Evolutionary conservation across 805 yeast species (phyloP).

Genomic region (Jamesozyma rosinii): DNA sequence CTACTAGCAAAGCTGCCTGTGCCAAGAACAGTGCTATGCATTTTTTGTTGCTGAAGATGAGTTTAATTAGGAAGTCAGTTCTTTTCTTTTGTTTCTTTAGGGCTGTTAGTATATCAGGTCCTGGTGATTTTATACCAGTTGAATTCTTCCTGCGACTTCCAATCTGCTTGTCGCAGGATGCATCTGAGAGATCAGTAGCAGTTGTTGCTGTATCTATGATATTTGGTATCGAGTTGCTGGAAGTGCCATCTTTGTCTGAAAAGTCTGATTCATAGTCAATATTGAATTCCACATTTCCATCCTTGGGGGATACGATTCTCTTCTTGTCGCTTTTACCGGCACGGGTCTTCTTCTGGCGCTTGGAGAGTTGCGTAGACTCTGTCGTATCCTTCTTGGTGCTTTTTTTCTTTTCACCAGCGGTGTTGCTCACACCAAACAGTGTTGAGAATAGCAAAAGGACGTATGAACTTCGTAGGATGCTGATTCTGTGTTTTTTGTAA

Average conservation of each 20-base stretch:
- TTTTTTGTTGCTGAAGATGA: conserved; percentile 23
- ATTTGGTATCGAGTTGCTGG: not conserved
- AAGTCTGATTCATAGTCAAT: conserved; percentile 4
- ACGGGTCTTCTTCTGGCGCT: conserved; percentile 1
- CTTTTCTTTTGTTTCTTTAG: conserved; percentile 1
- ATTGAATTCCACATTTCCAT: conserved; percentile 6
- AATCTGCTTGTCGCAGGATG: not conserved
- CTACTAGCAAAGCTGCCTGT: conserved; percentile 52
- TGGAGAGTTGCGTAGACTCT: conserved; percentile 5
- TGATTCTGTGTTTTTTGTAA: conserved; percentile 22
- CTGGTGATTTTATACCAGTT: not conserved
- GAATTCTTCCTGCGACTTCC: no score
- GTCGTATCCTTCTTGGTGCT: conserved; percentile 3
- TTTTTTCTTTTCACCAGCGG: not conserved
- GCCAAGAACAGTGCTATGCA: conserved; percentile 31
- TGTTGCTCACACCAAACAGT: conserved; percentile 10
- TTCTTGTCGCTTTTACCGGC: not conserved
- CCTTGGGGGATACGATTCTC: conserved; percentile 4
- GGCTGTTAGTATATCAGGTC: not conserved
- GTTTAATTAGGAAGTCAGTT: conserved; percentile 18
- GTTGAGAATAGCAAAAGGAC: conserved; percentile 21
- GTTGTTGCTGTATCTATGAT: not conserved
- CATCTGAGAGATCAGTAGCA: not conserved
- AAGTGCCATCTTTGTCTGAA: conserved; percentile 5
- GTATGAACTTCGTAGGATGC: conserved; percentile 24